Conservation (phyloP, 371 early-diverging fungal species). For the Nematocida sp. region DNA sequence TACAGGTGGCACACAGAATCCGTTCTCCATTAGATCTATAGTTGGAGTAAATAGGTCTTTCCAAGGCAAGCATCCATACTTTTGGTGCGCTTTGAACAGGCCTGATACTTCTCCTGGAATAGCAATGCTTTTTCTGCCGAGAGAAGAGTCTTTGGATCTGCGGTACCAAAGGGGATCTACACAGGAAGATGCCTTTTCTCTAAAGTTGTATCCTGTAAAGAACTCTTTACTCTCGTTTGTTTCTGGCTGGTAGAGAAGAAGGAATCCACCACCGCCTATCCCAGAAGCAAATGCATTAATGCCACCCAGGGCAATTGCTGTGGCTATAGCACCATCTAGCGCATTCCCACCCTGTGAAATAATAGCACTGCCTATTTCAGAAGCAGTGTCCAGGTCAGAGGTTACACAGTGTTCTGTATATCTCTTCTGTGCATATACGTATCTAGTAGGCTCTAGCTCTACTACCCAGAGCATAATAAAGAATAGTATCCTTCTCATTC, state of each 20-base stretch:
- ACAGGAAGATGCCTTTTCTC: slow-evolving; percentile 80
- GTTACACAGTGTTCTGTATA: slow-evolving; percentile 68
- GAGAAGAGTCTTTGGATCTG: slow-evolving; percentile 67
- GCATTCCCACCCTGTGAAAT: slow-evolving; percentile 84
- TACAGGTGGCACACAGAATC: slow-evolving; percentile 67
- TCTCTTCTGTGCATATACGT: slow-evolving; percentile 5
- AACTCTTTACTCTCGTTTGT: neutral
- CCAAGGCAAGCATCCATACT: slow-evolving; percentile 74
- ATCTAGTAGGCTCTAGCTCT: too few relatives aligned
- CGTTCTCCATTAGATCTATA: slow-evolving; percentile 70
- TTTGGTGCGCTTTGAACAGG: slow-evolving; percentile 71
- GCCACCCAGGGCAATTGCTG: slow-evolving; percentile 81
- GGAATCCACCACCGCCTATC: slow-evolving; percentile 91
- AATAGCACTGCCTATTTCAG: slow-evolving; percentile 71
- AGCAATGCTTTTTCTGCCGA: slow-evolving; percentile 75
- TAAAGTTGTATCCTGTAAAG: slow-evolving; percentile 67
- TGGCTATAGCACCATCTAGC: slow-evolving; percentile 86
- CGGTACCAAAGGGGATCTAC: slow-evolving; percentile 71
- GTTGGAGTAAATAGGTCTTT: slow-evolving; percentile 72
- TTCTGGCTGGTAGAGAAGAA: slow-evolving; percentile 69
- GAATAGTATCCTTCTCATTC: too few relatives aligned
- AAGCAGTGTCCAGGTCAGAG: slow-evolving; percentile 72
- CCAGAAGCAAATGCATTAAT: slow-evolving; percentile 87
- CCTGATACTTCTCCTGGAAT: slow-evolving; percentile 86
- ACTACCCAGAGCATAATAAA: too few relatives aligned